A percentile compares a stretch with the other conserved stretches of the same genome.
phyloP scores from a whole-genome alignment of 139 green algal species.

The Ostreobium quekettii region DNA sequence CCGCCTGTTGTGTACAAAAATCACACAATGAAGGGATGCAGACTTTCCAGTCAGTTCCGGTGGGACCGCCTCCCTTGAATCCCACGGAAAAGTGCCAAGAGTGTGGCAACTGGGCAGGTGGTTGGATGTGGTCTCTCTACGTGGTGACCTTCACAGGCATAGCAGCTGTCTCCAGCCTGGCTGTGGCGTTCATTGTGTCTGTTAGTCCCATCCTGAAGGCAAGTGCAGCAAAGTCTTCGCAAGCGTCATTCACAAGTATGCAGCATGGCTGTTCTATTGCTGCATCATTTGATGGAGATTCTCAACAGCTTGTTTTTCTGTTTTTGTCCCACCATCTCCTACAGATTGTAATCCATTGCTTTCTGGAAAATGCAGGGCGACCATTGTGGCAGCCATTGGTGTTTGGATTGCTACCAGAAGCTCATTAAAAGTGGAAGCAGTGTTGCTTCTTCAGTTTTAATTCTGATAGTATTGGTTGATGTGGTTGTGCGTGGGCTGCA shows the following conservation, averaged over 20 bases:
- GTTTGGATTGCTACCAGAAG: too few relatives aligned
- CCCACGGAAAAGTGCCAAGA: too few relatives aligned
- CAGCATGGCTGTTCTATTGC: background rate
- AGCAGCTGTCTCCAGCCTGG: background rate
- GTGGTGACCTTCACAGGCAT: background rate
- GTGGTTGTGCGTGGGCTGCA: too few relatives aligned
- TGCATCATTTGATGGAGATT: background rate
- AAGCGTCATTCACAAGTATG: background rate
- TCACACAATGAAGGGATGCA: too few relatives aligned
- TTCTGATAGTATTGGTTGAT: too few relatives aligned
- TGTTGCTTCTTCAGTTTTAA: too few relatives aligned
- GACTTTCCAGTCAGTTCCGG: too few relatives aligned
- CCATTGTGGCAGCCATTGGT: too few relatives aligned
- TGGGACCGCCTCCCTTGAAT: too few relatives aligned
- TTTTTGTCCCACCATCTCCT: background rate
- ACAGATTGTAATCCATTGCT: background rate
- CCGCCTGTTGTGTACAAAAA: too few relatives aligned
- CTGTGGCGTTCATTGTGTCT: slow-evolving; percentile 5
- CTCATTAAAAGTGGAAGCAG: too few relatives aligned
- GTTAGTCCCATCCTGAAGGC: slow-evolving; percentile 11
- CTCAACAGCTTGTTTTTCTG: background rate
- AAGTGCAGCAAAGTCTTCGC: background rate
- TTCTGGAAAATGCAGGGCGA: too few relatives aligned
- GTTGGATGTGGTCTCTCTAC: slow-evolving; percentile 1
- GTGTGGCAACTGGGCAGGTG: background rate